phyloP scores from a whole-genome alignment of 2,329 filamentous ascomycete genomes.

The Fusarium sp. region DNA sequence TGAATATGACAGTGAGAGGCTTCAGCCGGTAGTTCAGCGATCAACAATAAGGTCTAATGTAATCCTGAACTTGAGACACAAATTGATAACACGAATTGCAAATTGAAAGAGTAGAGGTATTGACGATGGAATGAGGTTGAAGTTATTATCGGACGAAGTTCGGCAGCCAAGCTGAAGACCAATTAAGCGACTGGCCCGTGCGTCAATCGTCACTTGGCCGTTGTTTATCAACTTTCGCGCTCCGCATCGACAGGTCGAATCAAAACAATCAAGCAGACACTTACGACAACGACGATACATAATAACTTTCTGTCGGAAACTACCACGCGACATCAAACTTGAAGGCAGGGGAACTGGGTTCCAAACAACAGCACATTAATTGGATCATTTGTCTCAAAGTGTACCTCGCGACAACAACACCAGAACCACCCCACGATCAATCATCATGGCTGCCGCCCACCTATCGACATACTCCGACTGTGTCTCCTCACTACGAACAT shows the following conservation, averaged over 20 bases:
- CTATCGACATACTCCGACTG: slow-evolving; percentile 64
- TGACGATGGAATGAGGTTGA: not conserved
- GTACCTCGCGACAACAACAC: slow-evolving; percentile 25
- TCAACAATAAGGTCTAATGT: not conserved
- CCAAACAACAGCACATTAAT: too few species aligned
- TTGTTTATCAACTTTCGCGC: slow-evolving; percentile 21
- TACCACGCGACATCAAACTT: rapidly evolving
- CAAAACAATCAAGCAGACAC: slow-evolving; percentile 6
- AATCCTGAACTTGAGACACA: not conserved
- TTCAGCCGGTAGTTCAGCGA: not conserved
- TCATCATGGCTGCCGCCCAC: slow-evolving; percentile 41
- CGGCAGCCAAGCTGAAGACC: not conserved
- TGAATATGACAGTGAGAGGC: not conserved
- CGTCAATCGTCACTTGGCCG: slow-evolving; percentile 1
- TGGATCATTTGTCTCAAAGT: not conserved
- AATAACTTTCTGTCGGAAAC: not conserved
- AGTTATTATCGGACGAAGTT: slow-evolving; percentile 11
- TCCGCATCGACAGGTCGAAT: slow-evolving; percentile 2
- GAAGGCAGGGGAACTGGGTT: too few species aligned
- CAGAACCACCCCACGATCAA: slow-evolving; percentile 10
- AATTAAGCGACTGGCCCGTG: slow-evolving; percentile 23
- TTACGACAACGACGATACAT: not conserved
- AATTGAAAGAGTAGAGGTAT: not conserved
- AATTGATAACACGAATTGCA: not conserved
- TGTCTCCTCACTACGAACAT: slow-evolving; percentile 68